These are phyloP conservation scores for Coprinopsis strossmayeri DNA, from an alignment of 768 basidiomycete genomes.

Conservation along the genomic window DNA sequence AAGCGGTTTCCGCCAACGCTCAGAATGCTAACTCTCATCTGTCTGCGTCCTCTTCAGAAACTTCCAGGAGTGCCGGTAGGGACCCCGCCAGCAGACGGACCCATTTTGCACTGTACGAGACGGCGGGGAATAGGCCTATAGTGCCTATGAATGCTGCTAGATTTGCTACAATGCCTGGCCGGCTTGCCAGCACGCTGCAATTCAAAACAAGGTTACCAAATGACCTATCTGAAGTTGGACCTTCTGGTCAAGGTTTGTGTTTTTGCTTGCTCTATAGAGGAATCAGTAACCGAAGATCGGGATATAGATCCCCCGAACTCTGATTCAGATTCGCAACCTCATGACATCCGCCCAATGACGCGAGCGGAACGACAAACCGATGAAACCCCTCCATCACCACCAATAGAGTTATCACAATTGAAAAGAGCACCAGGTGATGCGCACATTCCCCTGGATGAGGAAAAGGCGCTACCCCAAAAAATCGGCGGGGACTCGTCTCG, in stretches of 20 bases:
- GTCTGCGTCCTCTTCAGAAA: neutral
- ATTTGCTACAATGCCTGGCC: neutral
- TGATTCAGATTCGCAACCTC: neutral
- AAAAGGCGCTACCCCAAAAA: neutral
- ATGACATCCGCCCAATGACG: neutral
- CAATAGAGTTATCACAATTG: too few species aligned
- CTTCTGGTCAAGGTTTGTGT: too few species aligned
- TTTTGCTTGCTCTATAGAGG: too few species aligned
- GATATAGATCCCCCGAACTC: neutral
- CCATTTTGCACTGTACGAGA: neutral
- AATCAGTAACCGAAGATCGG: too few species aligned
- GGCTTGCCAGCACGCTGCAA: too few species aligned
- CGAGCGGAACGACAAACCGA: neutral
- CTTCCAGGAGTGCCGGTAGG: neutral
- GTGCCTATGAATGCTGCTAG: neutral
- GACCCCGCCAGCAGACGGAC: neutral
- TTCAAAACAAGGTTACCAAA: neutral
- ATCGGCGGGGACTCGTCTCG: neutral
- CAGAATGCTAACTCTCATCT: neutral
- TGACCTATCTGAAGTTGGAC: too few species aligned
- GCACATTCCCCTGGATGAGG: neutral
- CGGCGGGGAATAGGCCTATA: neutral
- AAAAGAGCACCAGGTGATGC: too few species aligned
- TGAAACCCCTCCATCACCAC: neutral
- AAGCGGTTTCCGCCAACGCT: constrained; percentile 27